These are phyloP conservation scores for Beauveria scarabaeidicola DNA, from an alignment of 2,329 filamentous ascomycete genomes.

Conservation along the genomic window DNA sequence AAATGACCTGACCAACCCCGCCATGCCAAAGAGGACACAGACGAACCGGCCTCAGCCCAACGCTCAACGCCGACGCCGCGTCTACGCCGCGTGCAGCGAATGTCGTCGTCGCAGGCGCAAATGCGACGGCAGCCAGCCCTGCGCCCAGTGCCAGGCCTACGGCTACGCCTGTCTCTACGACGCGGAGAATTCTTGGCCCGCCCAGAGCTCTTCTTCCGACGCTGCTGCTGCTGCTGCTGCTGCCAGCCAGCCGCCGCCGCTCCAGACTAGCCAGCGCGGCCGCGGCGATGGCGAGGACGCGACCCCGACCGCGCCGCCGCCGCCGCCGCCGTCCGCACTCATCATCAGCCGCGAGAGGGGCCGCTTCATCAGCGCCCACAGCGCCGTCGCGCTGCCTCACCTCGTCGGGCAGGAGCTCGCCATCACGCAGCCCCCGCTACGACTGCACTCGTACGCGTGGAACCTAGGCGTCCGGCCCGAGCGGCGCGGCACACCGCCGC, in stretches of 20 bases:
- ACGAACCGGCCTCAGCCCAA: background rate
- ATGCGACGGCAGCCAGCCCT: slow-evolving; percentile 13
- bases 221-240: background rate
- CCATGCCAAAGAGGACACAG: slow-evolving; percentile 5
- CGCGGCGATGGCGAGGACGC: background rate
- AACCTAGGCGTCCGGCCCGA: slow-evolving; percentile 15
- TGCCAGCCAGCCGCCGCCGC: background rate
- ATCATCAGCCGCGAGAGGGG: slow-evolving; percentile 5
- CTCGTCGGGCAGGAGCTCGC: slow-evolving; percentile 12
- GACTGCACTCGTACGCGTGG: slow-evolving; percentile 16
- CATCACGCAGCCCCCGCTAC: slow-evolving; percentile 11
- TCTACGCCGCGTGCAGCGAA: slow-evolving; percentile 11
- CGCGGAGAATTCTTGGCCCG: background rate
- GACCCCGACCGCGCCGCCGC: background rate
- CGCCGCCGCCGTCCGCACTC: background rate
- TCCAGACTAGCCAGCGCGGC: too few relatives aligned
- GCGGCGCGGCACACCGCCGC: background rate
- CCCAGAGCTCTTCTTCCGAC: background rate
- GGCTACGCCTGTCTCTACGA: slow-evolving; percentile 14
- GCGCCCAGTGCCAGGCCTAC: slow-evolving; percentile 12
- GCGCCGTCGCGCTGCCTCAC: slow-evolving; percentile 15
- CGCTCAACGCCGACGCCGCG: slow-evolving; percentile 1
- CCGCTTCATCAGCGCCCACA: slow-evolving; percentile 13
- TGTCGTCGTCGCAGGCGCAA: slow-evolving; percentile 15
- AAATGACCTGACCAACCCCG: too few relatives aligned